Base-by-base conservation (phyloP, 108 stramenopile species). In the Pseudonitzschia pungens region DNA sequence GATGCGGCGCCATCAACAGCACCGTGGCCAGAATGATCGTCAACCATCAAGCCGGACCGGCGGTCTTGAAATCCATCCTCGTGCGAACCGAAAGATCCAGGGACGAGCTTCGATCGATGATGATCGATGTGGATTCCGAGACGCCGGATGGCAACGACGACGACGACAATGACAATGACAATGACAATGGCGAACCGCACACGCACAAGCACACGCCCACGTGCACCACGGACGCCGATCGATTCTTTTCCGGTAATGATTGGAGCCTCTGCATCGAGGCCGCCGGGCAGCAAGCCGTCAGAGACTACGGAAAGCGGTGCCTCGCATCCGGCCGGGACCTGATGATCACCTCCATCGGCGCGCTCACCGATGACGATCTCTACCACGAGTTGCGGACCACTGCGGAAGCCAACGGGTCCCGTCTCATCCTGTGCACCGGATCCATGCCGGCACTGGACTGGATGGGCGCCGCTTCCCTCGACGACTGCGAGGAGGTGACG, bases 1-100 rank as follows among this genome's bases (percentile, higher is more conserved):
- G 54, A 55, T 55, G 54, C 54, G 54, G 54, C 20, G 54, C 54
- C 22, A 24, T 55, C 54, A 55, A 55, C 54, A 55, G 54, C 54
- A 55, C 54, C 54, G 54, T 55, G 24, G 54, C 54, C 24, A 55
- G 10, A 55, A 55, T 55, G 54, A 55, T 55, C 26, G 54, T 22
- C 21, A 10, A 55, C 54, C 24, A 26, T 3, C 21, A 24, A 20
- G 54, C 54, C 54, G 54, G 54, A 20, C 54, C 54, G 9, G n/a
- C 54, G 26, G 26, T 22, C 26, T 24, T 55, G 22, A 24, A 2
- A 24, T 12, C 54, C 1, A 26, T 55, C 22, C 54, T 55, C 16
- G 26, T 26, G 21, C 54, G 54, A 1, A 2, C 6, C 16, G 26
- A 55, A 24, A 12, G 54, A 24, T 55, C 54, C 54, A 1, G 20